Evolutionary conservation across 495 filamentous ascomycete genomes (phyloP).

Genomic region (Lichina pygmaea): DNA sequence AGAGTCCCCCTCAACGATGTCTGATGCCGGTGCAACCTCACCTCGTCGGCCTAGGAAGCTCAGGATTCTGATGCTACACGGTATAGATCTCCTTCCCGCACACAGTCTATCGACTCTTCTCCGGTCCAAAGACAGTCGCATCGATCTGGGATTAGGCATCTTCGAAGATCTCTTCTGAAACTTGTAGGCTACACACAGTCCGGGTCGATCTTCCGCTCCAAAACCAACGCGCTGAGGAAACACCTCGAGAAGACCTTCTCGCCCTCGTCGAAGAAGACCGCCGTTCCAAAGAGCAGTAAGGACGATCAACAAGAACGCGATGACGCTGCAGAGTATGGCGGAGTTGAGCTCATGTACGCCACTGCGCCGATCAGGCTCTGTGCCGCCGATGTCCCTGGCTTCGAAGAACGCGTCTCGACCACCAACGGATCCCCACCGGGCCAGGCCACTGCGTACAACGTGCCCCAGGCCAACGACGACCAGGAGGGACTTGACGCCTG

Average conservation of each 20-base stretch:
- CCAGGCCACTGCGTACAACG: too few relatives aligned
- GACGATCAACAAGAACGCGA: too few relatives aligned
- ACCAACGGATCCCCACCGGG: conserved; percentile 2
- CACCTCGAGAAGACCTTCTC: conserved; percentile 44
- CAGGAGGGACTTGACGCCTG: conserved; percentile 27
- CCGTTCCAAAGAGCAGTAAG: neutral
- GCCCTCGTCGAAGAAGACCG: conserved; percentile 1
- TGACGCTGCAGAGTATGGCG: conserved; percentile 9
- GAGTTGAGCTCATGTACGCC: conserved; percentile 27
- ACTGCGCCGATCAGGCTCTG: conserved; percentile 34
- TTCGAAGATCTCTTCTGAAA: too few relatives aligned
- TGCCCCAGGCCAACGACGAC: conserved; percentile 10
- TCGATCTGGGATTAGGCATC: too few relatives aligned
- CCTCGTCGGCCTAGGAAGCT: conserved; percentile 3
- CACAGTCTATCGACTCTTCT: too few relatives aligned
- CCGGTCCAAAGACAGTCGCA: too few relatives aligned
- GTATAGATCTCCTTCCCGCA: conserved; percentile 6
- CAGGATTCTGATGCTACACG: conserved; percentile 31
- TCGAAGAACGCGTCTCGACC: conserved; percentile 8
- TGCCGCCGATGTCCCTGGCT: conserved; percentile 46
- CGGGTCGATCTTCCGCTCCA: conserved; percentile 60
- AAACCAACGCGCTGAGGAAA: conserved; percentile 70
- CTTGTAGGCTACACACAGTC: conserved; percentile 63
- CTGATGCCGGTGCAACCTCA: too few relatives aligned
- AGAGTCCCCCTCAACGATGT: too few relatives aligned